Base-by-base conservation (phyloP, 2,329 filamentous ascomycete genomes). In the Ophiostoma triangulosporum region DNA sequence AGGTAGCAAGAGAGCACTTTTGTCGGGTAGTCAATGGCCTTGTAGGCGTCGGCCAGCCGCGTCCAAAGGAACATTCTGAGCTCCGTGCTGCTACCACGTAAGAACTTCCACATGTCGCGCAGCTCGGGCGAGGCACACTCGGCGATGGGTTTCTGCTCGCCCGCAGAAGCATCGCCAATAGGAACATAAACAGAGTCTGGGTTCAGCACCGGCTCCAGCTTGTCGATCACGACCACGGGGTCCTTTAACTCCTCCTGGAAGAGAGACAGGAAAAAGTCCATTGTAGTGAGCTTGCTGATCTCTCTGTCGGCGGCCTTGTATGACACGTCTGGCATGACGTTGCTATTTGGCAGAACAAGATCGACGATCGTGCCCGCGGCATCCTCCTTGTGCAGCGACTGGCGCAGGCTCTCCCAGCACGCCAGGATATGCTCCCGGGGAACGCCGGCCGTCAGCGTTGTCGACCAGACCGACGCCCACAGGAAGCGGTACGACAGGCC, bases 231-330 rank as follows among this genome's bases (percentile, higher is more conserved):
- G 5, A 83, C 77, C 12, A 91, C 78, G 0, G 91, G 87, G 60
- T 96, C 84, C 48, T 84, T 81, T 55, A 83, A 78, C 54, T 93
- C 85, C 35, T 89, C 83, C 56, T 87, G 85, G 64, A 97, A 97
- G 0, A 98, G 78, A 35, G 83, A 87, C 50, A 89, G 75, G 67
- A 98, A 97, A 66, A 97, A 97, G 63, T 96, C 91, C 79, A 95
- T 93, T 0, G 91, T 97, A 14, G 88, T 95, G 32, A 97, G 75
- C 62, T 90, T 89, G 12, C 88, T 91, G 26, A 96, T 84, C 64
- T 98, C 91, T 53, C 88, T 83, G 58, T 97, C 90, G 7, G 93
- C 83, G 0, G 88, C 87, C n/a, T 78, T 76, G 2, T 81, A 70
- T 0, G 91, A 96, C 50, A 98, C 78, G 57, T 93, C 86, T 0